phyloP scores from a whole-genome alignment of 169 alveolate genomes.

The Plasmodium adleri region DNA sequence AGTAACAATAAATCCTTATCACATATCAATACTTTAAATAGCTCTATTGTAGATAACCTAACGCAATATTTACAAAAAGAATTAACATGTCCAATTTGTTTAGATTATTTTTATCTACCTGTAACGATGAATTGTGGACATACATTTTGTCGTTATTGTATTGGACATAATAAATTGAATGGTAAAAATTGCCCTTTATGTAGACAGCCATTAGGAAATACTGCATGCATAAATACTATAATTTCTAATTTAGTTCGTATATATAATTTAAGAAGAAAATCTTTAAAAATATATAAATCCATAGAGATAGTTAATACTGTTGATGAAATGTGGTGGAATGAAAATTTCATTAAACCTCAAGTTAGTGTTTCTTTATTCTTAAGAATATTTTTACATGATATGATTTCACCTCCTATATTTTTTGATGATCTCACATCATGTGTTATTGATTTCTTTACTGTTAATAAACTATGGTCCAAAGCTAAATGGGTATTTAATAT shows the following conservation, averaged over 20 bases:
- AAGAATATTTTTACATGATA: slow-evolving; percentile 82
- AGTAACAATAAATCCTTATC: neutral
- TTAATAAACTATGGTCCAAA: slow-evolving; percentile 80
- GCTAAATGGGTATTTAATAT: slow-evolving; percentile 85
- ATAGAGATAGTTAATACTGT: slow-evolving; percentile 48
- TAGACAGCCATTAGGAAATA: slow-evolving; percentile 88
- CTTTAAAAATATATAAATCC: slow-evolving; percentile 42
- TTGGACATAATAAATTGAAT: slow-evolving; percentile 84
- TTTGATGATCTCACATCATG: slow-evolving; percentile 87
- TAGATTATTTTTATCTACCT: slow-evolving; percentile 90
- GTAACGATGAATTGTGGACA: slow-evolving; percentile 93
- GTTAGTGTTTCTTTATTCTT: slow-evolving; percentile 84
- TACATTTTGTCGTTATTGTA: slow-evolving; percentile 93
- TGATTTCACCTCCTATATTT: slow-evolving; percentile 83
- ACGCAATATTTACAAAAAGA: slow-evolving; percentile 79
- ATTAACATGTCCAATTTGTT: slow-evolving; percentile 91
- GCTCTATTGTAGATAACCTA: slow-evolving; percentile 16
- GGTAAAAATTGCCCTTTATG: slow-evolving; percentile 91
- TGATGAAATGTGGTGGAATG: slow-evolving; percentile 88
- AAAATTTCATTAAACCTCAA: slow-evolving; percentile 83
- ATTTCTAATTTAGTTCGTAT: slow-evolving; percentile 86
- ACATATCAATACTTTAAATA: slow-evolving; percentile 17
- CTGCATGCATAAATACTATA: slow-evolving; percentile 87
- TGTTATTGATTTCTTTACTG: slow-evolving; percentile 83
- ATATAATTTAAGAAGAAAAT: slow-evolving; percentile 80